Evolutionary conservation across 2,329 filamentous ascomycete genomes (phyloP).

Genomic region (Simplicillium aogashimaense): DNA sequence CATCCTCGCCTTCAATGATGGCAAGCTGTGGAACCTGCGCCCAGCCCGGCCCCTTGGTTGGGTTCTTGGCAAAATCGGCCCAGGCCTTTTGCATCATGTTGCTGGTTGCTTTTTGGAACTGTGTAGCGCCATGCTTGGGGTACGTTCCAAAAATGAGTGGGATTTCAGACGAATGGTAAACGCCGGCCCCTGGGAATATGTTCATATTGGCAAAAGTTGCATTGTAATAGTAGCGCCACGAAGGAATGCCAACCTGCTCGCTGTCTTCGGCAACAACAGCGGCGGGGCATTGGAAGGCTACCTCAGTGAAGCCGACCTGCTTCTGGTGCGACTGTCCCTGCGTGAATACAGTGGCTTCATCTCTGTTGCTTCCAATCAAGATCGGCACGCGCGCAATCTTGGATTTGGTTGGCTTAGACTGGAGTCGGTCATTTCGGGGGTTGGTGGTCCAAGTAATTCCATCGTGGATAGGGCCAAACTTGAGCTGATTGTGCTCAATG

Average conservation of each 20-base stretch:
- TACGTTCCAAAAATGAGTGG: conserved; percentile 32
- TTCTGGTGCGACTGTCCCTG: not conserved
- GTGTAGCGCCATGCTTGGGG: conserved; percentile 7
- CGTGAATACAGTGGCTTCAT: conserved; percentile 3
- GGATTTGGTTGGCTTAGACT: not conserved
- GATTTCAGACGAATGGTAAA: conserved; percentile 36
- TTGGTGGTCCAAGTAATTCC: conserved; percentile 11
- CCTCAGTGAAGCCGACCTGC: conserved; percentile 8
- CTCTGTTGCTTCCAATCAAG: conserved; percentile 3
- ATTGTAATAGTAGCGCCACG: conserved; percentile 35
- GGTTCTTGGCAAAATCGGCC: conserved; percentile 18
- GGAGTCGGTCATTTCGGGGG: conserved; percentile 6
- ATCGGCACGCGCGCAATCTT: conserved; percentile 4
- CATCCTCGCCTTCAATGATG: conserved; percentile 18
- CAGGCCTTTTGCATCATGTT: conserved; percentile 16
- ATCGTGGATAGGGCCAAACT: conserved; percentile 13
- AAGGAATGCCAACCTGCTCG: conserved; percentile 19
- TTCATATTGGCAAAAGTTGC: conserved; percentile 36
- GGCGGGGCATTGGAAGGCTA: conserved; percentile 12
- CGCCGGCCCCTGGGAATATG: conserved; percentile 25
- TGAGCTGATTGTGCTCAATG: conserved; percentile 9
- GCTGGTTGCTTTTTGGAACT: conserved; percentile 11
- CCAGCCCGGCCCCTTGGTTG: conserved; percentile 15
- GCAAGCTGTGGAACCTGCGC: conserved; percentile 10
- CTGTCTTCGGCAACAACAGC: conserved; percentile 20